A percentile compares a stretch with the other conserved stretches of the same genome.
Conservation (phyloP, 2,329 filamentous ascomycete genomes). For the Neophaeococcomyces aloes region DNA sequence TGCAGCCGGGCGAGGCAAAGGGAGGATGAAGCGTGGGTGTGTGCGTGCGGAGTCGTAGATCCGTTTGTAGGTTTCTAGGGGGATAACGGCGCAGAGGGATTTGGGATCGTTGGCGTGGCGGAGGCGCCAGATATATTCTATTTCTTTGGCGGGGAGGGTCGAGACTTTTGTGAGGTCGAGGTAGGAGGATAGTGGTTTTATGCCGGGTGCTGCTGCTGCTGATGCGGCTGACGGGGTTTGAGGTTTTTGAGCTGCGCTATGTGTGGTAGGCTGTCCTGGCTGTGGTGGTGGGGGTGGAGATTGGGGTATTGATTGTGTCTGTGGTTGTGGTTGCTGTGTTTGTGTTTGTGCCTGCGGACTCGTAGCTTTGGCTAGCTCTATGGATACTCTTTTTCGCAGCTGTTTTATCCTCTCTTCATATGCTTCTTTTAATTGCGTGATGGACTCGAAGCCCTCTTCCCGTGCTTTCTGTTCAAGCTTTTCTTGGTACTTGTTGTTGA, state of each 20-base stretch:
- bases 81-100: conserved; percentile 75
- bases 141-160: conserved; percentile 64
- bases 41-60: conserved; percentile 61
- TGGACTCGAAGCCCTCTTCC: conserved; percentile 55
- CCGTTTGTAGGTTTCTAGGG: conserved; percentile 58
- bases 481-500: conserved; percentile 75
- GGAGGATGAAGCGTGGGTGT: conserved; percentile 83
- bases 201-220: conserved; percentile 38
- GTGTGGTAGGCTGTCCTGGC: conserved; percentile 28
- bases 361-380: conserved; percentile 20
- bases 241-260: conserved; percentile 27
- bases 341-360: conserved; percentile 24
- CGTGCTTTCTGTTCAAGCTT: conserved; percentile 77
- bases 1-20: conserved; percentile 47
- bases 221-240: conserved; percentile 32
- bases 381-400: conserved; percentile 56
- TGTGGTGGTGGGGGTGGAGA: conserved; percentile 27
- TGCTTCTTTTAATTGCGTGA: conserved; percentile 56
- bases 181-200: conserved; percentile 57
- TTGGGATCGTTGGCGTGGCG: conserved; percentile 63
- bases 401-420: conserved; percentile 75
- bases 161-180: conserved; percentile 72
- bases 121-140: conserved; percentile 81
- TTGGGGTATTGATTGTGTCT: conserved; percentile 15
- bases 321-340: conserved; percentile 34